These are phyloP conservation scores for Sarocladiaceae sp. DNA, from an alignment of 2,329 filamentous ascomycete genomes.

Conservation along the genomic window DNA sequence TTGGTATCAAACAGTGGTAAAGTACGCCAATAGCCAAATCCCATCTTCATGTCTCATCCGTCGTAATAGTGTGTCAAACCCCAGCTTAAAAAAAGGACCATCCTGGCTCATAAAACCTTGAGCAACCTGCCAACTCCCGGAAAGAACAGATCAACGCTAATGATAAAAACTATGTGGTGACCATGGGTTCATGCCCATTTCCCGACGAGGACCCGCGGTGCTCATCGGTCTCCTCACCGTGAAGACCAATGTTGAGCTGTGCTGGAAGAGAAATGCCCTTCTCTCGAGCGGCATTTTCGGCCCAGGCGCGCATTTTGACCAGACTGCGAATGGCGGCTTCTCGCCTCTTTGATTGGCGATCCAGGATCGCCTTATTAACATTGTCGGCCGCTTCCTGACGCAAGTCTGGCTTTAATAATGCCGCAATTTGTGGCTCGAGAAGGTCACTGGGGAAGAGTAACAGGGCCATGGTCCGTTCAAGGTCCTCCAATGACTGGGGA, in stretches of 20 bases:
- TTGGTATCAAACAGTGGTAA: not conserved
- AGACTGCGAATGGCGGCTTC: conserved; percentile 81
- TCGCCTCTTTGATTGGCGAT: conserved; percentile 64
- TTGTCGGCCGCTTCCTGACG: conserved; percentile 78
- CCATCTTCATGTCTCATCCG: conserved; percentile 1
- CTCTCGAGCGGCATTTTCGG: conserved; percentile 59
- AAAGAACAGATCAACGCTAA: conserved; percentile 12
- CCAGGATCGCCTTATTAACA: conserved; percentile 86
- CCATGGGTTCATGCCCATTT: conserved; percentile 47
- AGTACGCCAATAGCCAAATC: conserved; percentile 2
- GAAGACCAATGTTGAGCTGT: conserved; percentile 31
- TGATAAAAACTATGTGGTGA: conserved; percentile 39
- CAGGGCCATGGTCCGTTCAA: conserved; percentile 90
- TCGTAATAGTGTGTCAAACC: not conserved
- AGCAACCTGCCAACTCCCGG: conserved; percentile 19
- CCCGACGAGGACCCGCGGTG: conserved; percentile 18
- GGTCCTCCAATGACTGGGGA: conserved; percentile 73
- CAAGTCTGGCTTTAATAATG: conserved; percentile 73
- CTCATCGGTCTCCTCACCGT: conserved; percentile 29
- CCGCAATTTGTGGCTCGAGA: conserved; percentile 69
- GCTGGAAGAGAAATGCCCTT: conserved; percentile 27
- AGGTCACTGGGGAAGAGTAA: conserved; percentile 83
- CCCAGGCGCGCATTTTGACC: conserved; percentile 80
- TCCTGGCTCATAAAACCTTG: not conserved
- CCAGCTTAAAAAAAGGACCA: not conserved